phyloP scores from a whole-genome alignment of 1,284 basidiomycete genomes.

The Cryptococcus sp. region DNA sequence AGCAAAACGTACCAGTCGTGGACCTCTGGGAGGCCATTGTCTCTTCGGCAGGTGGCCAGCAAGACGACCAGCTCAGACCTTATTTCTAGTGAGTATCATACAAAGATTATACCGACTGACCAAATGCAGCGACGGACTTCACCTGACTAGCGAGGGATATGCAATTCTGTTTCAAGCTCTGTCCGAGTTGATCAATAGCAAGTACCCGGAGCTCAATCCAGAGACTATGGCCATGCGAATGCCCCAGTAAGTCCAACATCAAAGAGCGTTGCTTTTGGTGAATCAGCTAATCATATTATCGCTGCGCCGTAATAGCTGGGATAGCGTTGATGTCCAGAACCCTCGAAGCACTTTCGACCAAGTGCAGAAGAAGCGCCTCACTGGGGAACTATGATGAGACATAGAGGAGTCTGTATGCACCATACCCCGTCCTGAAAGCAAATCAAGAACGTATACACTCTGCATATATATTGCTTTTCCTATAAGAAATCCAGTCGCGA shows the following conservation, averaged over 20 bases:
- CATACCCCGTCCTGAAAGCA: not conserved
- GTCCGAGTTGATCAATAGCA: conserved; percentile 60
- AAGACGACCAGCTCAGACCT: conserved; percentile 55
- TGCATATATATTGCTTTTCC: not conserved
- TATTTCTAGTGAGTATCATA: conserved; percentile 41
- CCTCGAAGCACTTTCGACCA: conserved; percentile 21
- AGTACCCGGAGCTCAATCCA: conserved; percentile 67
- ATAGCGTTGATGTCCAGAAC: conserved; percentile 26
- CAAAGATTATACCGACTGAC: not conserved
- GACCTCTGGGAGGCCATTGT: conserved; percentile 71
- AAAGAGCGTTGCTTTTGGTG: no score
- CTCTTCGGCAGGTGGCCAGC: conserved; percentile 62
- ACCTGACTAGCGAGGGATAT: conserved; percentile 72
- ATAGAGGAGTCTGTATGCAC: not conserved
- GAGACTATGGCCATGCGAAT: conserved; percentile 36
- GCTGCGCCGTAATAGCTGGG: conserved; percentile 16
- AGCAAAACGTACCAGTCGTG: conserved; percentile 62
- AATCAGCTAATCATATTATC: no score
- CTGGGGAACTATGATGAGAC: conserved; percentile 21
- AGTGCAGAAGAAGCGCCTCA: conserved; percentile 18
- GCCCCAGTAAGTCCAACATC: conserved; percentile 34
- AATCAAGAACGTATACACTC: not conserved
- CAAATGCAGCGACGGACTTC: conserved; percentile 66
- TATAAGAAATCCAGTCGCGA: not conserved
- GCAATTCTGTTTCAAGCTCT: conserved; percentile 67